A percentile compares a stretch with the other conserved stretches of the same genome.
These are phyloP conservation scores for Ambrosia artemisiifolia DNA, from an alignment of 129 eudicot genomes.

Conservation along the genomic window DNA sequence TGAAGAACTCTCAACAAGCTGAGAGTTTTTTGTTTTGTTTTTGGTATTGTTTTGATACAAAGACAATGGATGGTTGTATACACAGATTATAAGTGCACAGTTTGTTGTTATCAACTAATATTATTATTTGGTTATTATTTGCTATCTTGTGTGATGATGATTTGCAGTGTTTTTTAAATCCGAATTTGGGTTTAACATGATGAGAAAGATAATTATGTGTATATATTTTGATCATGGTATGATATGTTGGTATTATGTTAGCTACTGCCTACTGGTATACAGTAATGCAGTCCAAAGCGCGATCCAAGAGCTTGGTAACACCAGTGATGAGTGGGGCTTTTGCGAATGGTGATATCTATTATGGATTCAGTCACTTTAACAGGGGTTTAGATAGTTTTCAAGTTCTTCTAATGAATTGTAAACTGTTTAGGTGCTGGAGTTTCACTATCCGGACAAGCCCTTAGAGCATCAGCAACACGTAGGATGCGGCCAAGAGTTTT, in stretches of 20 bases:
- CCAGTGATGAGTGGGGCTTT: conserved; percentile 20
- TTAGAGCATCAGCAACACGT: too few relatives aligned
- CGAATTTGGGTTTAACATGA: conserved; percentile 4
- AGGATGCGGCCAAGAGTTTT: too few relatives aligned
- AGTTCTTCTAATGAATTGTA: neutral
- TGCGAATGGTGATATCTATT: conserved; percentile 2
- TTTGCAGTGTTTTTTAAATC: conserved; percentile 2
- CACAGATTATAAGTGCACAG: conserved; percentile 26
- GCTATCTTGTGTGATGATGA: conserved; percentile 1
- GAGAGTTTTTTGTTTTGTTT: conserved; percentile 8
- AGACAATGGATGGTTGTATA: conserved; percentile 29
- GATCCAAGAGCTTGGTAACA: conserved; percentile 1
- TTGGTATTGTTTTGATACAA: neutral
- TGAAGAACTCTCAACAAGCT: conserved; percentile 33
- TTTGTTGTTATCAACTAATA: conserved; percentile 23
- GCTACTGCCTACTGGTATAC: neutral
- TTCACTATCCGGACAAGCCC: neutral
- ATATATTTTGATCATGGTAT: conserved; percentile 5
- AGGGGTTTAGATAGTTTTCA: neutral
- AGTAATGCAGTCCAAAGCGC: conserved; percentile 31
- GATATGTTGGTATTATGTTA: neutral
- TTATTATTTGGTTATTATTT: conserved; percentile 22
- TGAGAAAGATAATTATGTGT: conserved; percentile 6
- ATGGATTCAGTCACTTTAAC: neutral
- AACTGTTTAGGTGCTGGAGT: conserved; percentile 22